These are phyloP conservation scores for Osmanthus fragrans DNA, from an alignment of 257 asterid genomes.

Conservation along the genomic window DNA sequence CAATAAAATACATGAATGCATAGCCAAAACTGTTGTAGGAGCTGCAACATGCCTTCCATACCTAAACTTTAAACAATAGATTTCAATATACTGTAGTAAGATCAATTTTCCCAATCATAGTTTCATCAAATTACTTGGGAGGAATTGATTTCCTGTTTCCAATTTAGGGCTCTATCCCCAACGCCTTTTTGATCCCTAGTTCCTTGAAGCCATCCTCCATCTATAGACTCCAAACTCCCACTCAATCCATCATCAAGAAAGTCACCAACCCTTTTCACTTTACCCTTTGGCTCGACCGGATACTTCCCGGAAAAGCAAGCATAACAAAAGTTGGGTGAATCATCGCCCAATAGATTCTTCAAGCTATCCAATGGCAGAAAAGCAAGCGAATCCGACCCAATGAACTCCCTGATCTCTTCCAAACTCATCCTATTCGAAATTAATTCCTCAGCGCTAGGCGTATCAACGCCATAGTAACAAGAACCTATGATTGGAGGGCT, in stretches of 20 bases:
- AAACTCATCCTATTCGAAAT: not conserved
- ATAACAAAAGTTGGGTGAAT: not conserved
- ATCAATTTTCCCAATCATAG: not conserved
- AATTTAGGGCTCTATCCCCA: not conserved
- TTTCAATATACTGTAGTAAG: not conserved
- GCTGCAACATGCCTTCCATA: no score
- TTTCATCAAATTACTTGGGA: not conserved
- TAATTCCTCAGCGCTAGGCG: not conserved
- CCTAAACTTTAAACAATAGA: no score
- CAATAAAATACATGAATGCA: not conserved
- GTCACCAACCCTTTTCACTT: no score
- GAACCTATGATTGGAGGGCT: slow-evolving; percentile 54
- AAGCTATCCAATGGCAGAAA: not conserved
- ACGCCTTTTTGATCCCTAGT: not conserved
- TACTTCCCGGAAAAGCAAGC: not conserved
- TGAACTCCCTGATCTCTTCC: not conserved
- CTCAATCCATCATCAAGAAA: slow-evolving; percentile 38
- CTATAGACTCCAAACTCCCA: slow-evolving; percentile 36
- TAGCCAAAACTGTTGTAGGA: not conserved
- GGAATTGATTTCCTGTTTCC: not conserved
- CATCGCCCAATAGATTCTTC: not conserved
- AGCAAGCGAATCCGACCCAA: not conserved
- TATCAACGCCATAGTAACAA: slow-evolving; percentile 50
- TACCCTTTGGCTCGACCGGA: not conserved
- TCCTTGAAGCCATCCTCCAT: slow-evolving; percentile 47